Conservation (phyloP, 345 rosid species). For the Anastatica hierochuntica region DNA sequence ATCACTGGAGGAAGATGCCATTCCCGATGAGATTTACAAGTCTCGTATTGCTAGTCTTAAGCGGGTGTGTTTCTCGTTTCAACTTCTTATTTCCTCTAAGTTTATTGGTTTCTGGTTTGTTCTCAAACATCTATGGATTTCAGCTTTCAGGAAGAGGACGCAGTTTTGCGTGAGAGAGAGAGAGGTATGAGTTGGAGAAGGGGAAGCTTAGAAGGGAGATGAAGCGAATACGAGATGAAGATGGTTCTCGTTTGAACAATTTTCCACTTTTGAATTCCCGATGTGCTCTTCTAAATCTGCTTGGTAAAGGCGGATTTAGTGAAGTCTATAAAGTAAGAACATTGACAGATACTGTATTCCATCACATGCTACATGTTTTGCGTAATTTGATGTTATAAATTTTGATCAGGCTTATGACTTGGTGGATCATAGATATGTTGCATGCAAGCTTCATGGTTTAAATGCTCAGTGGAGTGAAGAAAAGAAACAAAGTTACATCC, state of each 20-base stretch:
- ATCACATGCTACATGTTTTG: slow-evolving; percentile 13
- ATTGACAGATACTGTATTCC: slow-evolving; percentile 9
- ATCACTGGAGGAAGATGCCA: slow-evolving; percentile 69
- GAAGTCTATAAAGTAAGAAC: slow-evolving; percentile 97
- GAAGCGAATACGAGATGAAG: slow-evolving; percentile 97
- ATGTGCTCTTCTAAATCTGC: slow-evolving; percentile 91
- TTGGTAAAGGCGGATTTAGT: slow-evolving; percentile 99
- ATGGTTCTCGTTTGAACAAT: slow-evolving; percentile 95
- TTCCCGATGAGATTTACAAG: slow-evolving; percentile 95
- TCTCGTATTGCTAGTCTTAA: slow-evolving; percentile 89
- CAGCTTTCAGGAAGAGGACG: slow-evolving; percentile 77
- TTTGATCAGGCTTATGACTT: slow-evolving; percentile 97
- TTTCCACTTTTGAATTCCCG: slow-evolving; percentile 79
- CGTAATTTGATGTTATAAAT: slow-evolving; percentile 60
- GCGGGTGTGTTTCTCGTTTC: slow-evolving; percentile 51
- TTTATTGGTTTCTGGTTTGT: slow-evolving; percentile 2
- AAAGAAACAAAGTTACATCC: slow-evolving; percentile 93
- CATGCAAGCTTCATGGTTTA: slow-evolving; percentile 96
- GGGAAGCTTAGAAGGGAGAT: slow-evolving; percentile 94
- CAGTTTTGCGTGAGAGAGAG: slow-evolving; percentile 87
- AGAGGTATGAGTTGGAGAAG: slow-evolving; percentile 90
- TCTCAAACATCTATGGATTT: slow-evolving; percentile 10
- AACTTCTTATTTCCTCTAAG: neutral
- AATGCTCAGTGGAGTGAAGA: slow-evolving; percentile 99
- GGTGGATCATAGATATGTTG: slow-evolving; percentile 92